Conservation (phyloP, 306 rosid genomes). For the Castanospermum australe region DNA sequence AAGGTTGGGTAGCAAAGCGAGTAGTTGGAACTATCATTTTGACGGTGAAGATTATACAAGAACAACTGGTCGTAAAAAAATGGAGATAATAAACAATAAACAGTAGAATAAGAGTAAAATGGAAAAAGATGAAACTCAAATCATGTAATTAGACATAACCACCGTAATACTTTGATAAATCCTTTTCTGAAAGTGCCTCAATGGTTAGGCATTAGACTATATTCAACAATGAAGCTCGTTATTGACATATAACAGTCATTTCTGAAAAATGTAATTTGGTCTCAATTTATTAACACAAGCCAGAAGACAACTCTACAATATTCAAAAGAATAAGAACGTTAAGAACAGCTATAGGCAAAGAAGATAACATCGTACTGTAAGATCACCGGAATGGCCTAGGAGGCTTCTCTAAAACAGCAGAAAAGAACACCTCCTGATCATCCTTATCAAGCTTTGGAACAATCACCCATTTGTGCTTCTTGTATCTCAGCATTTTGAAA, state of each 20-base stretch:
- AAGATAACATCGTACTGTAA: not conserved
- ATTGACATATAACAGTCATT: not conserved
- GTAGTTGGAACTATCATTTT: not conserved
- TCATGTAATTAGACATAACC: not conserved
- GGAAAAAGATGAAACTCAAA: no score
- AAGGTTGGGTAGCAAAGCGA: not conserved
- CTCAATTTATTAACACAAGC: not conserved
- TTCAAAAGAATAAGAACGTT: slow-evolving; percentile 5
- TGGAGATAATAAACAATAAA: no score
- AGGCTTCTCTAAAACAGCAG: slow-evolving; percentile 75
- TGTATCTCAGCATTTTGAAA: slow-evolving; percentile 60
- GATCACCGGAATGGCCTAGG: slow-evolving; percentile 62
- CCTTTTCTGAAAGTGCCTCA: slow-evolving; percentile 1
- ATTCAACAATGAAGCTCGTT: slow-evolving; percentile 19
- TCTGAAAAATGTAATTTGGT: not conserved
- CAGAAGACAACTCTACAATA: not conserved
- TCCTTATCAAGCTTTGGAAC: slow-evolving; percentile 75
- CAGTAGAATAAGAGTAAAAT: not conserved
- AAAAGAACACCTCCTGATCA: slow-evolving; percentile 68
- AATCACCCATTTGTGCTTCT: slow-evolving; percentile 61
- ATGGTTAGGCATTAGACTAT: not conserved
- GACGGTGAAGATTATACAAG: not conserved
- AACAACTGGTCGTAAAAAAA: not conserved
- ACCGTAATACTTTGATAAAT: not conserved
- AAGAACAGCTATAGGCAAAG: not conserved